Percentiles rank a stretch among this genome's conserved stretches.
phyloP scores from a whole-genome alignment of 306 rosid species.

The Cucumis cinereus region DNA sequence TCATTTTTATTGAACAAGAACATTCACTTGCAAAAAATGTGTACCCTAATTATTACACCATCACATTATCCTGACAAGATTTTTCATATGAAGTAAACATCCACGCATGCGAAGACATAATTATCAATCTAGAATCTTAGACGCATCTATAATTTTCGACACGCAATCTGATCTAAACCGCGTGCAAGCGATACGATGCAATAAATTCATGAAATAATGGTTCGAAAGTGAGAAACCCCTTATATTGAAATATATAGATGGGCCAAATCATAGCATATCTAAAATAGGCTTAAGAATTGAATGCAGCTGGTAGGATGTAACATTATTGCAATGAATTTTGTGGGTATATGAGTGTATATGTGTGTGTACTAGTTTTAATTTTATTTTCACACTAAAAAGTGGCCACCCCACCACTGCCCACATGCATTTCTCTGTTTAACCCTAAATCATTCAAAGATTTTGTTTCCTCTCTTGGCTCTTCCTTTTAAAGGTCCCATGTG shows the following conservation, averaged over 20 bases:
- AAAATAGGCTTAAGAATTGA: background rate
- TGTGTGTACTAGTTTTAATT: background rate
- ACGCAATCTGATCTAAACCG: background rate
- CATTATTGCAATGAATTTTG: slow-evolving; percentile 1
- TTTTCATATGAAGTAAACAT: background rate
- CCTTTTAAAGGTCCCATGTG: background rate
- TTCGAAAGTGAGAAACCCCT: background rate
- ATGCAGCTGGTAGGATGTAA: slow-evolving; percentile 1
- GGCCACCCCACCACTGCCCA: slow-evolving; percentile 7
- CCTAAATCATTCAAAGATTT: slow-evolving; percentile 4
- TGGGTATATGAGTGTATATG: background rate
- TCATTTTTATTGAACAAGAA: no score
- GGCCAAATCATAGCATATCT: background rate
- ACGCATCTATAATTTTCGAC: background rate
- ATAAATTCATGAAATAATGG: background rate
- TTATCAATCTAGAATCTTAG: background rate
- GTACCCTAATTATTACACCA: no score
- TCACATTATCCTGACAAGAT: background rate
- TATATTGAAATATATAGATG: background rate
- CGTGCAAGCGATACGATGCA: background rate
- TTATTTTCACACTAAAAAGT: background rate
- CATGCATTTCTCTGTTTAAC: background rate
- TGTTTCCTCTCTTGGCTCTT: slow-evolving; percentile 1
- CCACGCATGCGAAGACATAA: background rate
- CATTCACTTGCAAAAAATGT: no score